Evolutionary conservation across 2,329 filamentous ascomycete species (phyloP).

Genomic region (Epicoccum nigrum): DNA sequence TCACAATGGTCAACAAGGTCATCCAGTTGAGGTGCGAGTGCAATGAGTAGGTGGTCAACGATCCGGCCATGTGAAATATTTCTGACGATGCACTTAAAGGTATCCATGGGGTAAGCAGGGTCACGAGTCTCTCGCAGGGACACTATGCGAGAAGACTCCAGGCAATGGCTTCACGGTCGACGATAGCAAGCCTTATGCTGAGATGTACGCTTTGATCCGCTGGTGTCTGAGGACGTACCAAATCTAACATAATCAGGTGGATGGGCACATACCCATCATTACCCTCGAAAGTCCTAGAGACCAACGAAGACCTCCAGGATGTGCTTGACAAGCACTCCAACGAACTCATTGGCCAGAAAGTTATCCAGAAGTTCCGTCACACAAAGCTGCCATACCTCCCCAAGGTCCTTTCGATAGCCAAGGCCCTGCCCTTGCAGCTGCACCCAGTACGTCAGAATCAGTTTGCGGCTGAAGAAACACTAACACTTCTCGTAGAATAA

Average conservation of each 20-base stretch:
- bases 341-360: constrained; percentile 66
- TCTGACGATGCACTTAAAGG: too few species aligned
- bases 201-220: constrained; percentile 51
- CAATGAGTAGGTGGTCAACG: constrained; percentile 51
- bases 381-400: constrained; percentile 73
- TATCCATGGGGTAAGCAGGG: constrained; percentile 77
- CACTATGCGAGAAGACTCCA: constrained; percentile 68
- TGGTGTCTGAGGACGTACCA: too few species aligned
- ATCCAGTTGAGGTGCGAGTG: constrained; percentile 61
- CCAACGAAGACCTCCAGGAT: constrained; percentile 68
- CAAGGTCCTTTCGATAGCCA: constrained; percentile 77
- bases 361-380: constrained; percentile 65
- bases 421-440: constrained; percentile 76
- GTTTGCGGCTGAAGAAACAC: neutral
- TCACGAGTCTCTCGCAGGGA: constrained; percentile 68
- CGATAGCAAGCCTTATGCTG: constrained; percentile 67
- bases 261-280: constrained; percentile 77
- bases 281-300: constrained; percentile 67
- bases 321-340: constrained; percentile 67
- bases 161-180: constrained; percentile 68
- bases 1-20: constrained; percentile 57
- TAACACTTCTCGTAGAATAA: constrained; percentile 57
- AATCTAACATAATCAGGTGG: constrained; percentile 55
- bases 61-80: too few species aligned
- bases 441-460: constrained; percentile 58